These are phyloP conservation scores for Porogramme epimiltina DNA, from an alignment of 1,284 basidiomycete species.

Conservation along the genomic window DNA sequence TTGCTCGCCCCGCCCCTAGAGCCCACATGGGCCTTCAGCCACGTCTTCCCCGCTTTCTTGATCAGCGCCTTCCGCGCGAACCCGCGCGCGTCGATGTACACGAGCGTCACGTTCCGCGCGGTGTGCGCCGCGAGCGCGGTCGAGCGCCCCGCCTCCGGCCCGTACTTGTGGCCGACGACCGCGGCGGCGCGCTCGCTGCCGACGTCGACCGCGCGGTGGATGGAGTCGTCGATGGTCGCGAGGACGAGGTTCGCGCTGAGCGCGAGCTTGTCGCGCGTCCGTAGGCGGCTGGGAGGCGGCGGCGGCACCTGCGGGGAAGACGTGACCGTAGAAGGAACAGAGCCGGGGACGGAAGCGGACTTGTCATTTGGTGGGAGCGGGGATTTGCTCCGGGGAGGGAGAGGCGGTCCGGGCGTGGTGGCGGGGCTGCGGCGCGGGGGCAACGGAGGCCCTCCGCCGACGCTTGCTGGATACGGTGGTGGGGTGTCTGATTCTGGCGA, in stretches of 20 bases:
- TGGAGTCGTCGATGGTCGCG: constrained; percentile 69
- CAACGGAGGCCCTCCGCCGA: constrained; percentile 22
- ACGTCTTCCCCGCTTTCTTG: constrained; percentile 58
- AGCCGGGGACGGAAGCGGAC: background rate
- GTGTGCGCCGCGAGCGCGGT: constrained; percentile 59
- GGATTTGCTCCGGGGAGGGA: constrained; percentile 12
- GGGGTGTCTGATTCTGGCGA: constrained; percentile 3
- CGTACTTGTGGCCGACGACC: constrained; percentile 71
- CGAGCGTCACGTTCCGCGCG: constrained; percentile 70
- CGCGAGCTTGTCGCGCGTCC: constrained; percentile 47
- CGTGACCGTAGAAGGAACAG: constrained; percentile 6
- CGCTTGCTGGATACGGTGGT: constrained; percentile 7
- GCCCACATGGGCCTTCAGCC: constrained; percentile 42
- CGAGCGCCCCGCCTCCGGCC: constrained; percentile 59
- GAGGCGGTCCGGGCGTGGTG: constrained; percentile 11
- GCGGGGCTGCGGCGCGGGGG: constrained; percentile 19
- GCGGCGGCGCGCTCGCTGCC: constrained; percentile 57
- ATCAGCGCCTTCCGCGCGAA: constrained; percentile 71
- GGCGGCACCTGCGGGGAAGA: background rate
- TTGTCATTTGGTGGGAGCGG: constrained; percentile 1
- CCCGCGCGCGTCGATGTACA: constrained; percentile 77
- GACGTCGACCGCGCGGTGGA: constrained; percentile 59
- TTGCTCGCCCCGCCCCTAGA: constrained; percentile 18
- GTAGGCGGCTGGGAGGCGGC: background rate
- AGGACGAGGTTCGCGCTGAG: constrained; percentile 76